A percentile compares a stretch with the other conserved stretches of the same genome.
phyloP scores from a whole-genome alignment of 148 eudicot species.

The Bassia scoparia region DNA sequence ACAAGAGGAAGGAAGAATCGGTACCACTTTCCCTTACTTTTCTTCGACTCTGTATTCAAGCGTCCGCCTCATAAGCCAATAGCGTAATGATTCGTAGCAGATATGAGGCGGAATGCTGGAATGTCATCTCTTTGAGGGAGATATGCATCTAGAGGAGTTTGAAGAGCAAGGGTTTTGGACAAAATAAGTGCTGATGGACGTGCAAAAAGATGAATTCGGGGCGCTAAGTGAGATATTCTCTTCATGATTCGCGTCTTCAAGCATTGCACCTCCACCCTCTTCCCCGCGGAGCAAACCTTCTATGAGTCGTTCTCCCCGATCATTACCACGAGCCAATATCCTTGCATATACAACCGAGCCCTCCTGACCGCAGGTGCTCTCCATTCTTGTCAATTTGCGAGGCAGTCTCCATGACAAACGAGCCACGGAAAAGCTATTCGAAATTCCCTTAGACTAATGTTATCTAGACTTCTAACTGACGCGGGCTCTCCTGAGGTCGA shows the following conservation, averaged over 20 bases:
- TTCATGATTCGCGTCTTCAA: conserved; percentile 49
- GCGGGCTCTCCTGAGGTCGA: conserved; percentile 20
- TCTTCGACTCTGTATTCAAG: conserved; percentile 34
- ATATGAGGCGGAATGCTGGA: conserved; percentile 60
- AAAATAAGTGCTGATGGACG: conserved; percentile 62
- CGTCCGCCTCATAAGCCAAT: conserved; percentile 34
- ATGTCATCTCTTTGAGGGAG: conserved; percentile 44
- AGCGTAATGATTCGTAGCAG: conserved; percentile 56
- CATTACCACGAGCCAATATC: conserved; percentile 12
- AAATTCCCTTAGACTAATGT: conserved; percentile 73
- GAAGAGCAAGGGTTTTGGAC: conserved; percentile 44
- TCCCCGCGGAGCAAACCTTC: conserved; percentile 48
- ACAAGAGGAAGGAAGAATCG: conserved; percentile 3
- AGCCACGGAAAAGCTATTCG: conserved; percentile 67
- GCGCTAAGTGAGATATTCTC: conserved; percentile 47
- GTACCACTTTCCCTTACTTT: conserved; percentile 31
- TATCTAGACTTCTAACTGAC: conserved; percentile 57
- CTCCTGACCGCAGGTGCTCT: conserved; percentile 25
- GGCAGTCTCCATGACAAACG: conserved; percentile 66
- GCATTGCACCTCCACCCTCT: conserved; percentile 37
- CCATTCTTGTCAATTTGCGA: conserved; percentile 53
- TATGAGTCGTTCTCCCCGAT: conserved; percentile 42
- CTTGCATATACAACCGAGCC: conserved; percentile 23
- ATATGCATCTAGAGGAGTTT: conserved; percentile 40
- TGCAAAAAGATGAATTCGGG: conserved; percentile 65